These are phyloP conservation scores for Scedosporium boydii DNA, from an alignment of 2,329 filamentous ascomycete species.

Conservation along the genomic window DNA sequence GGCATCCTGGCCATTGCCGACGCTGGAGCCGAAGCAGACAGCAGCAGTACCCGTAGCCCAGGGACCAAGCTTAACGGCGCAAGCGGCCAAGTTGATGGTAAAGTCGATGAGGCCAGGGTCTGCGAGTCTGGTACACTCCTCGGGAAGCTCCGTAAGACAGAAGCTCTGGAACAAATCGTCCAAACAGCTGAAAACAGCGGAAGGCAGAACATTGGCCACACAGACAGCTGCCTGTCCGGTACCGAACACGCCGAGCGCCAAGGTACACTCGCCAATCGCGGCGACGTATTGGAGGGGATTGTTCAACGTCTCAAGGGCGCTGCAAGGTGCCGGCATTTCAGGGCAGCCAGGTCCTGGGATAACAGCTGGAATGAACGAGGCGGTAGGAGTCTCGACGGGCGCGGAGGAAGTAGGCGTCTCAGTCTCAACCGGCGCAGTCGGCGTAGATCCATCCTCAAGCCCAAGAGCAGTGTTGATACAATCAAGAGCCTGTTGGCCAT, in stretches of 20 bases:
- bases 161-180: not conserved
- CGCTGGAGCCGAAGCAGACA: not conserved
- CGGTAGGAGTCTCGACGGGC: too few relatives aligned
- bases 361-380: too few relatives aligned
- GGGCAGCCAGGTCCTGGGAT: not conserved
- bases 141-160: slow-evolving; percentile 8
- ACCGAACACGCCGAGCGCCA: not conserved
- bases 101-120: slow-evolving; percentile 8
- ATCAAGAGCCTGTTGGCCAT: not conserved
- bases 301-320: not conserved
- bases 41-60: not conserved
- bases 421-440: too few relatives aligned
- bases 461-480: not conserved
- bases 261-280: not conserved
- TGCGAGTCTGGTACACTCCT: slow-evolving; percentile 3
- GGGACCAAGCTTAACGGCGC: not conserved
- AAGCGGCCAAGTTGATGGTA: slow-evolving; percentile 7
- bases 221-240: not conserved
- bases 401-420: too few relatives aligned
- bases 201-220: not conserved
- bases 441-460: too few relatives aligned
- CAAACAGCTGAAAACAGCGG: slow-evolving; percentile 1
- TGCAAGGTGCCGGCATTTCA: not conserved
- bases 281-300: not conserved
- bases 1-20: not conserved